A percentile compares a stretch with the other conserved stretches of the same genome.
Conservation (phyloP, 768 basidiomycete genomes). For the Pleurotus platypus region DNA sequence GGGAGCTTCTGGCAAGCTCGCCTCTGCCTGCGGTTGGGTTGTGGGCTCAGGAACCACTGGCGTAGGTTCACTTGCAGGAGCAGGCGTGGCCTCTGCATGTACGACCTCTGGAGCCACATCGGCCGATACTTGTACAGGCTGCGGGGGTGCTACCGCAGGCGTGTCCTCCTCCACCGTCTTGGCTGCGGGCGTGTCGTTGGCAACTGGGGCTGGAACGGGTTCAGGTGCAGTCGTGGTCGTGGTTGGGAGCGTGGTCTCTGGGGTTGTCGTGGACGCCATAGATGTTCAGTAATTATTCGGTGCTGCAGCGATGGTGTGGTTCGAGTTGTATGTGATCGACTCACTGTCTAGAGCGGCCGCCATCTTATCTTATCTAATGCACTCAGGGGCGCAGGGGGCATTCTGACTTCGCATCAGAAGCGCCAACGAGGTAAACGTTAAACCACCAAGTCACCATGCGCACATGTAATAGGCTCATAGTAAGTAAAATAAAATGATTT, state of each 20-base stretch:
- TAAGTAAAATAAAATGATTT: too few relatives aligned
- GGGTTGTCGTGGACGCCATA: neutral
- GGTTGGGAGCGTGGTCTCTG: neutral
- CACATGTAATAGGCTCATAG: too few relatives aligned
- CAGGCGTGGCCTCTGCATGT: neutral
- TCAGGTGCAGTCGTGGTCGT: neutral
- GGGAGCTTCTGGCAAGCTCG: conserved; percentile 4
- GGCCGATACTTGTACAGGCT: neutral
- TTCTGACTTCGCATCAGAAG: too few relatives aligned
- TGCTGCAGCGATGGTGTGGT: neutral
- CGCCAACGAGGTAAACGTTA: too few relatives aligned
- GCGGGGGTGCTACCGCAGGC: too few relatives aligned
- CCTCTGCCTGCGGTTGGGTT: conserved; percentile 8
- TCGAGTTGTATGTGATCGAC: neutral
- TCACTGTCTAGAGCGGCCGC: too few relatives aligned
- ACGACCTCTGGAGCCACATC: neutral
- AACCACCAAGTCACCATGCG: too few relatives aligned
- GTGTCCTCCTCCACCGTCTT: too few relatives aligned
- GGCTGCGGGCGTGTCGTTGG: too few relatives aligned
- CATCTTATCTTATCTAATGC: too few relatives aligned
- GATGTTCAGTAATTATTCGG: neutral
- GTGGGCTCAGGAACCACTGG: conserved; percentile 2
- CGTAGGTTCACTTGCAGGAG: neutral
- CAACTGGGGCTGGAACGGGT: neutral
- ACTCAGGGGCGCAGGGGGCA: too few relatives aligned